Conservation (phyloP, 2,329 filamentous ascomycete genomes). For the Paraphoma chrysanthemicola region DNA sequence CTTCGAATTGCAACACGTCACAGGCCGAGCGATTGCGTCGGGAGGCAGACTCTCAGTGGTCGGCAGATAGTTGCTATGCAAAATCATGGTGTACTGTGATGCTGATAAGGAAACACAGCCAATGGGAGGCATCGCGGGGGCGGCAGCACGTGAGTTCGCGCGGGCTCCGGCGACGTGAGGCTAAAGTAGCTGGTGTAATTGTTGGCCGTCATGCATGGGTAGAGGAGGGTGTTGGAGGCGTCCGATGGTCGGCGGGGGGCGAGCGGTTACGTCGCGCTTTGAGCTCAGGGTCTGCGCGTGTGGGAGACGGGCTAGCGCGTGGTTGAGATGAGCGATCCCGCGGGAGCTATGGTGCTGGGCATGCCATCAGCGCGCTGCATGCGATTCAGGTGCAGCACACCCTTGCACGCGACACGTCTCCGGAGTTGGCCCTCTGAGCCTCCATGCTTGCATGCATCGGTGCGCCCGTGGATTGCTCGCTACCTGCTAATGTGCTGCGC, state of each 20-base stretch:
- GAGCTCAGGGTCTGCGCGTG: conserved; percentile 10
- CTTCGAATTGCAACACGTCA: conserved; percentile 67
- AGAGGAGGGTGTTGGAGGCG: conserved; percentile 15
- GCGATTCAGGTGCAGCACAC: not conserved
- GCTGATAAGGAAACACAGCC: conserved; percentile 43
- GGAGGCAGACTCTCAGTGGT: conserved; percentile 64
- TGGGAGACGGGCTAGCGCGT: conserved; percentile 7
- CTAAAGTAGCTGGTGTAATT: conserved; percentile 33
- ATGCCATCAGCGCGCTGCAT: not conserved
- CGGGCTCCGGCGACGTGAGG: conserved; percentile 25
- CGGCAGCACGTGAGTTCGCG: conserved; percentile 28
- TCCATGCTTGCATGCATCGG: not conserved
- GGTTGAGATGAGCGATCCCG: conserved; percentile 4
- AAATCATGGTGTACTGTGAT: conserved; percentile 41
- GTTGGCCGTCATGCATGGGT: conserved; percentile 30
- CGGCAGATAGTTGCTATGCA: conserved; percentile 30
- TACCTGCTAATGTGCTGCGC: not conserved
- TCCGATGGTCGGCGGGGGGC: conserved; percentile 19
- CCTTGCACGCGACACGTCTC: conserved; percentile 6
- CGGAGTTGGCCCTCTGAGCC: not conserved
- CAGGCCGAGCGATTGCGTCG: conserved; percentile 65
- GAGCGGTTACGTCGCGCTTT: conserved; percentile 29
- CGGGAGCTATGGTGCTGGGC: conserved; percentile 1
- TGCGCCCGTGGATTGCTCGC: not conserved
- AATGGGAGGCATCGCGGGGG: conserved; percentile 35